Conservation (phyloP, 2,329 filamentous ascomycete species). For the Teratosphaeriaceae sp. region DNA sequence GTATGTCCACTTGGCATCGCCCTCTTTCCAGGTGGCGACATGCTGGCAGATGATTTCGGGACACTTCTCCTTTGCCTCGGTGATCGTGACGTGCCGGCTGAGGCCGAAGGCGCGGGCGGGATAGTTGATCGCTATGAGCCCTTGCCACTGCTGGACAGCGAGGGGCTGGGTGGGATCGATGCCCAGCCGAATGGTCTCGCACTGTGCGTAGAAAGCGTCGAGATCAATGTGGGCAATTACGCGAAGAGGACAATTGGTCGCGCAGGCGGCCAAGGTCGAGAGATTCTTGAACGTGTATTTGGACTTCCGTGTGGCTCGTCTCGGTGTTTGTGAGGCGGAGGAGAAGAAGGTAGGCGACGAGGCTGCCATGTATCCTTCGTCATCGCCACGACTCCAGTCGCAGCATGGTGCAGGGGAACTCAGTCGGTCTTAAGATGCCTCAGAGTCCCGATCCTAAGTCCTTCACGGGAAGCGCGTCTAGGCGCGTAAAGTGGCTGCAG, state of each 20-base stretch:
- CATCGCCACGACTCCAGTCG: constrained; percentile 1
- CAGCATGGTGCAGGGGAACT: too few species aligned
- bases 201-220: constrained; percentile 94
- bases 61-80: constrained; percentile 80
- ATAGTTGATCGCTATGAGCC: constrained; percentile 94
- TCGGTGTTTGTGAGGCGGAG: constrained; percentile 22
- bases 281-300: constrained; percentile 82
- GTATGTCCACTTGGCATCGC: constrained; percentile 87
- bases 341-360: constrained; percentile 22
- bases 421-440: too few species aligned
- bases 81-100: constrained; percentile 67
- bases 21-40: constrained; percentile 90
- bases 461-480: neutral
- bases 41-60: constrained; percentile 81
- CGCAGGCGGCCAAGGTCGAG: constrained; percentile 64
- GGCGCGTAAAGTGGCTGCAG: constrained; percentile 1
- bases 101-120: constrained; percentile 77
- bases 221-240: constrained; percentile 90
- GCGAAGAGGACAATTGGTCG: constrained; percentile 68
- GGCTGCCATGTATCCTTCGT: neutral
- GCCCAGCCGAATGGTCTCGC: constrained; percentile 82
- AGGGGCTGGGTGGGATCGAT: constrained; percentile 70
- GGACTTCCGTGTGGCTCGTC: constrained; percentile 43
- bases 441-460: neutral
- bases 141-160: constrained; percentile 93